phyloP scores from a whole-genome alignment of 208 protist species.

The Wallacemonas collosoma region DNA sequence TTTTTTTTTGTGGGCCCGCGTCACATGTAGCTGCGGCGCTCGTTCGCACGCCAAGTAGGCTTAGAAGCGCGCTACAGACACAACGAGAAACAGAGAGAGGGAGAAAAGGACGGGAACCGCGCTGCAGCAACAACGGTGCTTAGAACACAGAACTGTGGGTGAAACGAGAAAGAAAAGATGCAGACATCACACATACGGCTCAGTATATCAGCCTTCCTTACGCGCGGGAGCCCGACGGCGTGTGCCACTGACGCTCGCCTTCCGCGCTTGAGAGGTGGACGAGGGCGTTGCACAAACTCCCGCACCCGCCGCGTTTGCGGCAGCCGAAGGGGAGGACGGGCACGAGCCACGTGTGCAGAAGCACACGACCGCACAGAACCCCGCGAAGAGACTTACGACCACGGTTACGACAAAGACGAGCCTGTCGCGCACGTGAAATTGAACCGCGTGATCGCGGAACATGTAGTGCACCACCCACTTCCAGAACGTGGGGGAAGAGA shows the following conservation, averaged over 20 bases:
- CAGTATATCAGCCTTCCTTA: background rate
- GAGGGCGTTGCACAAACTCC: background rate
- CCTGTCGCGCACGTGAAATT: constrained; percentile 16
- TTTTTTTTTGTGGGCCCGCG: too few species aligned
- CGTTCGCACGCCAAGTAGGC: too few species aligned
- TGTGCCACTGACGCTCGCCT: background rate
- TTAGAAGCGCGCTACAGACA: too few species aligned
- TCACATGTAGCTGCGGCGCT: too few species aligned
- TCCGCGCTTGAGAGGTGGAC: background rate
- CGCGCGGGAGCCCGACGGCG: background rate
- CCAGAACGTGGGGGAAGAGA: constrained; percentile 12
- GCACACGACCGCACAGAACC: background rate
- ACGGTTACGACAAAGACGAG: background rate
- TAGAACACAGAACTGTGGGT: too few species aligned
- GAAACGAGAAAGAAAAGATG: too few species aligned
- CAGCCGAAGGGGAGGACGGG: background rate
- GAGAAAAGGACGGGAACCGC: constrained; percentile 11
- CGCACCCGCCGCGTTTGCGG: background rate
- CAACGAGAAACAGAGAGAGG: constrained; percentile 16
- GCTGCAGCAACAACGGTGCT: too few species aligned
- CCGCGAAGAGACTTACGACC: background rate
- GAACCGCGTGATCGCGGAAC: background rate
- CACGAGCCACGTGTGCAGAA: background rate
- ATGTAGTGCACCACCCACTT: constrained; percentile 6
- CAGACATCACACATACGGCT: too few species aligned